A percentile compares a stretch with the other conserved stretches of the same genome.
phyloP scores from a whole-genome alignment of 2,329 filamentous ascomycete genomes.

The Drechslerella dactyloides region DNA sequence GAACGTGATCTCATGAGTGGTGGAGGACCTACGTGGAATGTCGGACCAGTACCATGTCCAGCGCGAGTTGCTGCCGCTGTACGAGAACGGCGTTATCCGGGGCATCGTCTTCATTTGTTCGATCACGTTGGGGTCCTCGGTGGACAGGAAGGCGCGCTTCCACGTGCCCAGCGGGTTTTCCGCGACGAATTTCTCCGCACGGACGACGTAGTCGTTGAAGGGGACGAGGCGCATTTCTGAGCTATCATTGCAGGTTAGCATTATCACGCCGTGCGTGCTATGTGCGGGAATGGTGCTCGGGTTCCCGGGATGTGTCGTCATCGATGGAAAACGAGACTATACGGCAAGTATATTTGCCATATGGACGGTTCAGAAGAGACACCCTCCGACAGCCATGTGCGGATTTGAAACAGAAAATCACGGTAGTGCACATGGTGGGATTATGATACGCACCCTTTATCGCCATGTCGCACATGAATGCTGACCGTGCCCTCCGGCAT shows the following conservation, averaged over 20 bases:
- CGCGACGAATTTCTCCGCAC: slow-evolving; percentile 47
- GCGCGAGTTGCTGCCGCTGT: slow-evolving; percentile 38
- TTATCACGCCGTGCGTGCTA: too few species aligned
- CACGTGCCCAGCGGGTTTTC: slow-evolving; percentile 51
- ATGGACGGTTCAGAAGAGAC: too few species aligned
- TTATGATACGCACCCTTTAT: slow-evolving; percentile 39
- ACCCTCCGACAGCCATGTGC: too few species aligned
- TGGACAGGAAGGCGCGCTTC: slow-evolving; percentile 52
- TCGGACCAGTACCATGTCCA: slow-evolving; percentile 54
- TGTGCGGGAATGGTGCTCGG: too few species aligned
- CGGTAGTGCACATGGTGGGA: too few species aligned
- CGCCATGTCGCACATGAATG: slow-evolving; percentile 53
- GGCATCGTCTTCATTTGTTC: slow-evolving; percentile 50
- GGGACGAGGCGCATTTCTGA: slow-evolving; percentile 51
- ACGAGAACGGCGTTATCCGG: slow-evolving; percentile 39
- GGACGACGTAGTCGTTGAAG: slow-evolving; percentile 51
- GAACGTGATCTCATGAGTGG: too few species aligned
- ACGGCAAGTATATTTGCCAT: too few species aligned
- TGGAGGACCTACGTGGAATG: slow-evolving; percentile 50
- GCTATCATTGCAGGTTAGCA: neutral
- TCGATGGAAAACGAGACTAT: too few species aligned
- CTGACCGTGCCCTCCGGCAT: slow-evolving; percentile 52
- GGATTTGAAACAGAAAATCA: too few species aligned
- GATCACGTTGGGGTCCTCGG: slow-evolving; percentile 51
- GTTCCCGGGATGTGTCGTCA: too few species aligned